Base-by-base conservation (phyloP, 345 rosid genomes). In the Linum usitatissimum region DNA sequence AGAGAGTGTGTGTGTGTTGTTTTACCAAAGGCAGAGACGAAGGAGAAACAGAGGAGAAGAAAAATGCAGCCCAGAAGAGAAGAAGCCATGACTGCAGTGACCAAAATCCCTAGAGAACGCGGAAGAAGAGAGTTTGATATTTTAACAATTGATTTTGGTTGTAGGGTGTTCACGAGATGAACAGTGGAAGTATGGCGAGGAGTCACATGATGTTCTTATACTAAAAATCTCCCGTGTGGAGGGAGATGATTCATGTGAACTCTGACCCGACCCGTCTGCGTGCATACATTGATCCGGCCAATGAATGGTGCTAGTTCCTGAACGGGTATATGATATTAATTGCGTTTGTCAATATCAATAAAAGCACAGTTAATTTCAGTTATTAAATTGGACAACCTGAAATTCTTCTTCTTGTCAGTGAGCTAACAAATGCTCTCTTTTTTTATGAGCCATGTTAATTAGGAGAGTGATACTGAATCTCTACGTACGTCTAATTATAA, bases 1-100 rank as follows among this genome's bases (percentile, higher is more conserved):
- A n/a, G n/a, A n/a, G n/a, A n/a, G n/a, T n/a, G n/a, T n/a, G n/a
- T n/a, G n/a, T n/a, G n/a, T n/a, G n/a, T n/a, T n/a, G n/a, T n/a
- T n/a, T 68, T 65, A 86, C 91, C 87, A 59, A 73, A 72, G 38
- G 80, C 62, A 31, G 79, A 55, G 59, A 68, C 79, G 21, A 68
- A 66, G 45, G 72, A 59, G 72, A 68, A 61, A 51, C 59, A 58
- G 36, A 62, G 4, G 57, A 75, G 75, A 62, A 81, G 38, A 45
- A 17, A 45, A 4, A 10, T 10, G 63, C 58, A 65, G 59, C 65
- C 62, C 39, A 67, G 65, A 66, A 30, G 49, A 68, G 72, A 84
- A 39, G 59, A 55, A 20, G 20, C 23, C 23, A 70, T 59, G 61
- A 59, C 60, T 51, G 69, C 62, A 51, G 6, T 61, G 38, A 34